phyloP scores from a whole-genome alignment of 2,329 filamentous ascomycete species.

The Trichoderma sp. region DNA sequence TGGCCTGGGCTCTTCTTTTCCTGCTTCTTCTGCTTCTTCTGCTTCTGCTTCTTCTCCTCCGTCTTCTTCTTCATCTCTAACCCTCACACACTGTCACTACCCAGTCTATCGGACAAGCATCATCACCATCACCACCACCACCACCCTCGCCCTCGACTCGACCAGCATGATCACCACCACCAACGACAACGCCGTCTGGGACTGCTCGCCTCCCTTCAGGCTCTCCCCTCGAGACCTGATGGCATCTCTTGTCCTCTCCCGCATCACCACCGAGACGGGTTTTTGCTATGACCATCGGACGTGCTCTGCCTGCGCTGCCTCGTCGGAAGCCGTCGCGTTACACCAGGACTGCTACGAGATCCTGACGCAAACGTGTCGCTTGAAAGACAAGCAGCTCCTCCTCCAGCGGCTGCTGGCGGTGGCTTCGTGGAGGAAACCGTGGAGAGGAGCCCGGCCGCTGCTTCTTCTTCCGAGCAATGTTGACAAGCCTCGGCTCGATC shows the following conservation, averaged over 20 bases:
- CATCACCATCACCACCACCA: too few relatives aligned
- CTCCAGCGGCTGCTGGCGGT: neutral
- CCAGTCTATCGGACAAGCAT: neutral
- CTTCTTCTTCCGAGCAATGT: neutral
- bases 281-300: neutral
- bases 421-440: neutral
- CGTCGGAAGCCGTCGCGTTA: neutral
- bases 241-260: neutral
- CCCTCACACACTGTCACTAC: neutral
- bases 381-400: neutral
- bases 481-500: neutral
- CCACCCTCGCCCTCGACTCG: too few relatives aligned
- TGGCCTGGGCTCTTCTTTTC: too few relatives aligned
- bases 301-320: neutral
- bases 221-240: neutral
- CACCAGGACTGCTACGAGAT: neutral
- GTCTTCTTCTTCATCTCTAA: neutral
- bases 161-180: too few relatives aligned
- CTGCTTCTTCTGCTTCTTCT: neutral
- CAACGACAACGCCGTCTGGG: neutral
- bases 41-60: neutral
- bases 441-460: neutral
- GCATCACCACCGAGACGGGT: neutral
- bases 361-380: neutral
- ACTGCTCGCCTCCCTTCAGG: neutral